Base-by-base conservation (phyloP, 768 basidiomycete species). In the Tricholoma sp. region DNA sequence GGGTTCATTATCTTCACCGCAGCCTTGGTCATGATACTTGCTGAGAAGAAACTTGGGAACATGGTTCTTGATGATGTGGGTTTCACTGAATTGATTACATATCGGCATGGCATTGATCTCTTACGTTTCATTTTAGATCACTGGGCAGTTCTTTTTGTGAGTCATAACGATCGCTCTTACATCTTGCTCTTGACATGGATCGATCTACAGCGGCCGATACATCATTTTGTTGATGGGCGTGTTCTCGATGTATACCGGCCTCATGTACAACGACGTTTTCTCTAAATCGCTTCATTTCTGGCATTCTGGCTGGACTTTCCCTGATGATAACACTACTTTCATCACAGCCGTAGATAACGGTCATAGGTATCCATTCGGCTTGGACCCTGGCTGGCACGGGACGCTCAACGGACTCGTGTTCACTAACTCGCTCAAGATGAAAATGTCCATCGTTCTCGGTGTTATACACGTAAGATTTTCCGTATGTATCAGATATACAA, bases 351-450 rank as follows among this genome's bases (percentile, higher is more conserved):
- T 77, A 2, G 63, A 80, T 28, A 91, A 80, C 50, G 89, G 89
- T 2, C 76, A 78, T 59, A 78, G 81, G n/a, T 98, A 99, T 75
- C 85, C 89, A 2, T 94, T 99, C 61, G 97, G 97, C 62, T 69
- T 99, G 59, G 97, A 99, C 69, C 94, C 94, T 52, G 86, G 76
- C 50, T 99, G 97, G 97, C 94, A 97, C 67, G 92, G 87, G 17
- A 81, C 95, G 5, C 91, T 92, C 61, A 99, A 99, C 66, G 79
- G 78, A 1, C 80, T 99, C 57, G 86, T 97, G 42, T 99, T 98
- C 73, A 89, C 89, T 52, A 99, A 99, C 73, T 98, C 95, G 37
- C 96, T 96, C 78, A 99, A 98, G 85, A 99, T 99, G 97, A 98
- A 99, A 77, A 94, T 98, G 93, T 91, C 93, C 18, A 87, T 99